These are phyloP conservation scores for Glarea lozoyensis DNA, from an alignment of 495 filamentous ascomycete genomes.

Conservation along the genomic window DNA sequence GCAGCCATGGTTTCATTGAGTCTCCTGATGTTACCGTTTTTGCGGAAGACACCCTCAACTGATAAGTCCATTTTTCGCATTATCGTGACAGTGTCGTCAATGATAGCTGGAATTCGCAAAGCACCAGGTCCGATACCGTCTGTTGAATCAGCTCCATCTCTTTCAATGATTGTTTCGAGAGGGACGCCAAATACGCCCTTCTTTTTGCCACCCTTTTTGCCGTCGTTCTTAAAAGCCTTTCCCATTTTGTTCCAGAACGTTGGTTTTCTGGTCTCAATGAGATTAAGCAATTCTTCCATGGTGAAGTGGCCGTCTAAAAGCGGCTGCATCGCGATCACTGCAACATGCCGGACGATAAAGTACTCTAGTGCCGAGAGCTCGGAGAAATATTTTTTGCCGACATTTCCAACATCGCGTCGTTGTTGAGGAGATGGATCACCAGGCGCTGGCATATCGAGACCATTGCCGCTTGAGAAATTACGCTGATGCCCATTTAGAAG, in stretches of 20 bases:
- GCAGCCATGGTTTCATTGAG: constrained; percentile 74
- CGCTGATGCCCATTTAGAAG: constrained; percentile 71
- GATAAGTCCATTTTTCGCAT: constrained; percentile 99
- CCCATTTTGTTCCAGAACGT: constrained; percentile 98
- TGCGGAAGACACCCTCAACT: constrained; percentile 96
- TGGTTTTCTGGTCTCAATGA: constrained; percentile 88
- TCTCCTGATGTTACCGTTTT: constrained; percentile 94
- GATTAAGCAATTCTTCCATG: constrained; percentile 84
- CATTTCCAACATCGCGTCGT: constrained; percentile 38
- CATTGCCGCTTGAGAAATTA: constrained; percentile 59
- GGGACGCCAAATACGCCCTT: constrained; percentile 89
- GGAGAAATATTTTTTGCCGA: constrained; percentile 78
- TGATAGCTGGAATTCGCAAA: constrained; percentile 75
- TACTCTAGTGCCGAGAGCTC: constrained; percentile 94
- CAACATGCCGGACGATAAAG: constrained; percentile 93
- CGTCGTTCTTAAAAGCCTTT: constrained; percentile 85
- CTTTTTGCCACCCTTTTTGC: constrained; percentile 72
- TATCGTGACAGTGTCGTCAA: constrained; percentile 85
- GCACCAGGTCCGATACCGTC: constrained; percentile 90
- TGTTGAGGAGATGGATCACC: constrained; percentile 43
- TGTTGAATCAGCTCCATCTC: constrained; percentile 90
- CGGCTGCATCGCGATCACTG: constrained; percentile 91
- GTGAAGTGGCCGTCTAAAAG: constrained; percentile 84
- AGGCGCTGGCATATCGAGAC: constrained; percentile 26
- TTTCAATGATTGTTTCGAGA: constrained; percentile 77